phyloP scores from a whole-genome alignment of 2,329 filamentous ascomycete species.

The Raffaelea ambrosiae region DNA sequence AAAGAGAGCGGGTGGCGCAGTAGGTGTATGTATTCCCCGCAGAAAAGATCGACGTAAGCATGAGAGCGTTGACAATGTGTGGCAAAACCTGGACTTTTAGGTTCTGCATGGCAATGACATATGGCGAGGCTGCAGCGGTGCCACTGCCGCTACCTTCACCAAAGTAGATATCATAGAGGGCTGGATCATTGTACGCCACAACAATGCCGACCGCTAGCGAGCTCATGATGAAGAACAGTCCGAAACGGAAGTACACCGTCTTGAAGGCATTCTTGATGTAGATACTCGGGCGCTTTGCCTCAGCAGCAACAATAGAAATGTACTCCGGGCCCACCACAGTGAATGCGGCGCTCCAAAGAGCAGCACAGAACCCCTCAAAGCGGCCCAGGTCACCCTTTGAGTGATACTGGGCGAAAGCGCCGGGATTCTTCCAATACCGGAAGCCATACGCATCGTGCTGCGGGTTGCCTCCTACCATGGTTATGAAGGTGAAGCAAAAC shows the following conservation, averaged over 20 bases:
- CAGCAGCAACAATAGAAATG: conserved; percentile 60
- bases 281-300: conserved; percentile 58
- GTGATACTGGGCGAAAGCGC: conserved; percentile 26
- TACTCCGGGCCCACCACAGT: conserved; percentile 47
- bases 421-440: conserved; percentile 33
- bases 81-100: conserved; percentile 41
- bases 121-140: conserved; percentile 42
- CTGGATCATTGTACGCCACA: conserved; percentile 48
- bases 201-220: conserved; percentile 62
- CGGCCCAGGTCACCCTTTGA: conserved; percentile 32
- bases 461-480: conserved; percentile 49
- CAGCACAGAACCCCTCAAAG: conserved; percentile 16
- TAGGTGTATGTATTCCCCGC: conserved; percentile 54
- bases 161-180: conserved; percentile 17
- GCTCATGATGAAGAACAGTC: conserved; percentile 59
- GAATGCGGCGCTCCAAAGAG: conserved; percentile 29
- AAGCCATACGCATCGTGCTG: conserved; percentile 35
- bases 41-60: conserved; percentile 50
- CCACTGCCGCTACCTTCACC: conserved; percentile 28
- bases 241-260: conserved; percentile 60
- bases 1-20: conserved; percentile 30
- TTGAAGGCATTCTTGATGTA: conserved; percentile 61
- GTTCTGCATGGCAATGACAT: conserved; percentile 43
- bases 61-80: conserved; percentile 51
- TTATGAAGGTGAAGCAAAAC: conserved; percentile 45